Evolutionary conservation across 129 eudicot genomes (phyloP).

Genomic region (Deinandra increscens): DNA sequence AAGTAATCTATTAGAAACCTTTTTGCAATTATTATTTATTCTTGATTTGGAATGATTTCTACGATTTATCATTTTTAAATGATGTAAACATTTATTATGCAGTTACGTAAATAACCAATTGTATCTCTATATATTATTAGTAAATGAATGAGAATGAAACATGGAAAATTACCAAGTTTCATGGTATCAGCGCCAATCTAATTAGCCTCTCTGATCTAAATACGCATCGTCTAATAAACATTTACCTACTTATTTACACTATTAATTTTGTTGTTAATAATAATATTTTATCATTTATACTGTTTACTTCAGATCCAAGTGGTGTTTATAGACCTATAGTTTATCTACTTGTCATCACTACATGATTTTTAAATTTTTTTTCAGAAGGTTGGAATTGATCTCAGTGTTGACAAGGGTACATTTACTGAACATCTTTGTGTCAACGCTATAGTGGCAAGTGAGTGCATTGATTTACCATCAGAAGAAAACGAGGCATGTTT

Average conservation of each 20-base stretch:
- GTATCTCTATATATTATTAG: not conserved
- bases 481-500: constrained; percentile 41
- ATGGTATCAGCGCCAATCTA: not conserved
- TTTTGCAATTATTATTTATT: not conserved
- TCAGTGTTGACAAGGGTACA: constrained; percentile 49
- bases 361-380: not conserved
- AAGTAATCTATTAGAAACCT: not conserved
- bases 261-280: not conserved
- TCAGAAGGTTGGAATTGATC: constrained; percentile 82
- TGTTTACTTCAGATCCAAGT: not conserved
- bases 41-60: constrained; percentile 2
- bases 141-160: not conserved
- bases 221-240: not conserved
- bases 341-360: not conserved
- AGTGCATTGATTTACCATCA: constrained; percentile 40
- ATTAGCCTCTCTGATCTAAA: not conserved
- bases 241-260: not conserved
- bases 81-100: not conserved
- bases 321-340: constrained; percentile 12
- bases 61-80: not conserved
- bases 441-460: constrained; percentile 44
- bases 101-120: not conserved
- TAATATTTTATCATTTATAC: not conserved
- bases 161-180: not conserved
- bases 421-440: constrained; percentile 33